Evolutionary conservation across 352 stramenopile species (phyloP).

Genomic region (Globisporangium acanthophoron): DNA sequence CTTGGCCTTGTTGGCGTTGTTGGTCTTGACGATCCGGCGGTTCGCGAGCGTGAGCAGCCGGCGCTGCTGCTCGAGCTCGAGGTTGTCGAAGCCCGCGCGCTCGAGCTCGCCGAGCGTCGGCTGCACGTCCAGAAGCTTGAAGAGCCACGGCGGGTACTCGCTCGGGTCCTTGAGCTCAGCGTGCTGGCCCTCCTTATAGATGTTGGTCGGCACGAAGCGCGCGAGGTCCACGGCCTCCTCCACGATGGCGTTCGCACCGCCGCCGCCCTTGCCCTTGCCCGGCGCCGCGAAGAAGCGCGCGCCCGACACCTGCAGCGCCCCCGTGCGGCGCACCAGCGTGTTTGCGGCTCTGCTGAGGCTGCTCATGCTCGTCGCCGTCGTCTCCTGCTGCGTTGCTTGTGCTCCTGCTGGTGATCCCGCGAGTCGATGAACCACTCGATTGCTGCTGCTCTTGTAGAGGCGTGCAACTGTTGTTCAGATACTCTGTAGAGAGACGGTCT

Average conservation of each 20-base stretch:
- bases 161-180: constrained; percentile 72
- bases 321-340: constrained; percentile 35
- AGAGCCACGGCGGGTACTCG: constrained; percentile 85
- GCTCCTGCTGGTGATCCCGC: too few species aligned
- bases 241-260: constrained; percentile 35
- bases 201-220: constrained; percentile 78
- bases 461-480: too few species aligned
- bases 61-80: constrained; percentile 71
- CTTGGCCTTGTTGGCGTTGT: constrained; percentile 81
- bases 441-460: too few species aligned
- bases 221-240: constrained; percentile 75
- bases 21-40: constrained; percentile 61
- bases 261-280: constrained; percentile 60
- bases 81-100: constrained; percentile 73
- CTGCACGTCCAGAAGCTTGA: constrained; percentile 69
- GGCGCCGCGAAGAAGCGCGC: constrained; percentile 55
- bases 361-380: neutral
- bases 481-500: too few species aligned
- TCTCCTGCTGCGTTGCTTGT: neutral
- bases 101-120: constrained; percentile 74
- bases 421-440: too few species aligned
- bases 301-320: constrained; percentile 24
- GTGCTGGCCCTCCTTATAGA: constrained; percentile 79
- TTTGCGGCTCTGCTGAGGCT: constrained; percentile 8
- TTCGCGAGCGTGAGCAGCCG: constrained; percentile 75